Evolutionary conservation across 345 rosid species (phyloP).

Genomic region (Adansonia digitata): DNA sequence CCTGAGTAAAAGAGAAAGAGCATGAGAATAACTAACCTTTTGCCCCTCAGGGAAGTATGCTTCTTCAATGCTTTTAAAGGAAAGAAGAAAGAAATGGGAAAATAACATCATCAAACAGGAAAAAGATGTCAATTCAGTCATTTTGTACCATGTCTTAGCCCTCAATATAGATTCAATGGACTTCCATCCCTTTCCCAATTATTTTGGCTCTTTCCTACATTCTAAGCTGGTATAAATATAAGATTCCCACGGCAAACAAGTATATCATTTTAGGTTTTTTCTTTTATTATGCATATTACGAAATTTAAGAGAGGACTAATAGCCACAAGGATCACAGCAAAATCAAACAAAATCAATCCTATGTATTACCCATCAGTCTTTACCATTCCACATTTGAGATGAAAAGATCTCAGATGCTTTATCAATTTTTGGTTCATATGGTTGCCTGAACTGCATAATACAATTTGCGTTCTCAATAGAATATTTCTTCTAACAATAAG

Average conservation of each 20-base stretch:
- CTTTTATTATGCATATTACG: background rate
- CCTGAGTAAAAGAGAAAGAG: constrained; percentile 39
- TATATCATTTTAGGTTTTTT: background rate
- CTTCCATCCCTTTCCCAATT: background rate
- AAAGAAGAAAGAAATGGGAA: background rate
- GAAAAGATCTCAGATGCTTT: background rate
- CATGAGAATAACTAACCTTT: constrained; percentile 10
- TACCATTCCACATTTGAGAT: background rate
- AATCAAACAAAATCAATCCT: background rate
- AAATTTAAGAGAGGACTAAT: background rate
- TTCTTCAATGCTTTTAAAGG: background rate
- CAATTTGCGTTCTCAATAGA: background rate
- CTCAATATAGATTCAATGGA: background rate
- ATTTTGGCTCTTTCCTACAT: background rate
- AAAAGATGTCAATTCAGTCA: background rate
- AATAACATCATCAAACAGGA: constrained; percentile 3
- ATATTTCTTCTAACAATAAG: background rate
- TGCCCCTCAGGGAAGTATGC: background rate
- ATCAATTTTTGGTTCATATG: background rate
- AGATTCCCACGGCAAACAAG: background rate
- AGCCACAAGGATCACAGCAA: background rate
- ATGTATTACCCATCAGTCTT: background rate
- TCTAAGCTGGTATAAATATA: background rate
- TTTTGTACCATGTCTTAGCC: background rate
- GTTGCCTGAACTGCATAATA: background rate